Evolutionary conservation across 1,139 yeast species (phyloP), one percentile per base, ranked within the genome.

Genomic region (Debaryomyces sp.): DNA sequence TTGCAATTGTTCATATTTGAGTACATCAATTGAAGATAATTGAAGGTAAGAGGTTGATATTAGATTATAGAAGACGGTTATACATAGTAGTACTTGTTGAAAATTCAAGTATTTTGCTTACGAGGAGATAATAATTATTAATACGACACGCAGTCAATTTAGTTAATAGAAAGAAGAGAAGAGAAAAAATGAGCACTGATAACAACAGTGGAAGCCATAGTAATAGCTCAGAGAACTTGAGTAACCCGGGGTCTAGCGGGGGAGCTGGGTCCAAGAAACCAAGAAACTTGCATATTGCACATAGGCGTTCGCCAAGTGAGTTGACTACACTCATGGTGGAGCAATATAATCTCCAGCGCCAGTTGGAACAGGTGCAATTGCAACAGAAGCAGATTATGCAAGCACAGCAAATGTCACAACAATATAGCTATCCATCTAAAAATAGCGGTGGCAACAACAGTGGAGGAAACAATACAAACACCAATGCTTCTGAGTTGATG

Each of bases 281-380:
- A 17, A 70, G 66, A 49, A 74, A 73, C 57, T 67, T 92, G 55
- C 96, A 90, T 69, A 91, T 92, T 57, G 98, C 98, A 23, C 98
- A 92, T 63, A 81, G 98, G 61, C 80, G 97, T 53, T 88, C 97
- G 4, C 97, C 97, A 22, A 85, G 94, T 57, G 99, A 94, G 66
- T 78, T 94, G 66, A 92, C 98, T 12, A 89, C 89, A 50, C 75
- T 94, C 55, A 92, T 94, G 96, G 83, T 89, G 59, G 97, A 91
- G 67, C 97, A 91, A 64, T 84, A 92, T 67, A 91, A 94, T 54
- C 78, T 94, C 51, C 97, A 92, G 67, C 90, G 95, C 59, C 97
- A 92, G 66, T 77, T 91, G 70, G 97, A 92, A 61, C 80, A 85
- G 56, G 96, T 89, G 4, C 96, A 91, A 64, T 92, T 89, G 15